Conservation (phyloP, 306 rosid genomes). For the Comarum palustre region DNA sequence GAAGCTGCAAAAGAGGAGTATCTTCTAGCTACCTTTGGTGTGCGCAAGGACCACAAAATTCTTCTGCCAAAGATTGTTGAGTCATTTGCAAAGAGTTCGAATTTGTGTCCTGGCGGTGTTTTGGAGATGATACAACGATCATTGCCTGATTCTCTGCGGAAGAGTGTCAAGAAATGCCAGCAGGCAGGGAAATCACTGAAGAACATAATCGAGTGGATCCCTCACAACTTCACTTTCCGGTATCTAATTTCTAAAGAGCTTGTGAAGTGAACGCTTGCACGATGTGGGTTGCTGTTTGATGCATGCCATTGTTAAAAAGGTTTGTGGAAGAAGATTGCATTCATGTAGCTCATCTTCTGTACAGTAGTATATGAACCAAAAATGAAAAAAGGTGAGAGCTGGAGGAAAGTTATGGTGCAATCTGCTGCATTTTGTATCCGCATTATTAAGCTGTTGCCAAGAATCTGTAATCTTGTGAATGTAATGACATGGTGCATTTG, state of each 20-base stretch:
- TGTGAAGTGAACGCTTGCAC: conserved; percentile 45
- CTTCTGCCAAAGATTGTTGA: conserved; percentile 79
- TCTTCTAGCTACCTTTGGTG: conserved; percentile 74
- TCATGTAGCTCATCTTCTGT: conserved; percentile 41
- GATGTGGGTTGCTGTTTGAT: conserved; percentile 9
- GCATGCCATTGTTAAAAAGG: conserved; percentile 22
- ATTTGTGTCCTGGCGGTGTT: conserved; percentile 51
- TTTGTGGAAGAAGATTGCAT: conserved; percentile 4
- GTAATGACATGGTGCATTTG: conserved; percentile 25
- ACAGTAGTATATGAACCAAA: conserved; percentile 31
- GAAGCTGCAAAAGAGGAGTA: conserved; percentile 76
- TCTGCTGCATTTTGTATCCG: conserved; percentile 31
- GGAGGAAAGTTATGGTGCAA: conserved; percentile 20
- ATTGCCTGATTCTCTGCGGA: conserved; percentile 69
- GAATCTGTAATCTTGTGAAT: conserved; percentile 21
- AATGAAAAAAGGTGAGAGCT: neutral
- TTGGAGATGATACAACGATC: conserved; percentile 69
- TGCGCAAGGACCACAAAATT: conserved; percentile 68
- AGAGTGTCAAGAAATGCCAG: conserved; percentile 54
- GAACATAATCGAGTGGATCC: conserved; percentile 67
- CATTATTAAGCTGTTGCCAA: conserved; percentile 5
- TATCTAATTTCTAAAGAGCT: conserved; percentile 83
- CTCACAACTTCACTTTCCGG: conserved; percentile 76
- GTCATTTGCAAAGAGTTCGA: conserved; percentile 66
- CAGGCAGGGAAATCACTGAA: conserved; percentile 53